Base-by-base conservation (phyloP, 108 stramenopile species). In the Skeletonema menzelii region DNA sequence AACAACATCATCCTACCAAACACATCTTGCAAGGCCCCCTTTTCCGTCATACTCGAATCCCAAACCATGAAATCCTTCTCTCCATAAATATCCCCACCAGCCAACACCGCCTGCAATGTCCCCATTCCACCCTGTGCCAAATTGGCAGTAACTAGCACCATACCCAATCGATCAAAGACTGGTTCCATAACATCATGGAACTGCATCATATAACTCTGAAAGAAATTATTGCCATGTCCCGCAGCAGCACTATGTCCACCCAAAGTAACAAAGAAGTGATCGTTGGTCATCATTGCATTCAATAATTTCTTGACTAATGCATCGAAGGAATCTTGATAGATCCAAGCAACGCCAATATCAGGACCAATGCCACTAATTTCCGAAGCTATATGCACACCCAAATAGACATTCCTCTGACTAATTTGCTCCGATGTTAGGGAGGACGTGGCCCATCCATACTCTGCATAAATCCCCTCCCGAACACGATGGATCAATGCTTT, bases 101-200 rank as follows among this genome's bases (percentile, higher is more conserved):
- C 83, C 27, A 84, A 35, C 2, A 75, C 62, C 13, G 78, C 53
- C 17, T 79, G 77, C 2, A 70, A 12, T 19, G 83, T 84, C 20
- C 79, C 83, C 67, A 84, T 70, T 0, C 83, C 79, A 24, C 77
- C 79, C 74, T 80, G 82, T 5, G 84, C 87, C 37, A 80, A 62
- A 64, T 85, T 85, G 20, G 84, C 65, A 32, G 63, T 76, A 27
- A 85, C 83, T 11, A 88, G 59, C 26, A 70, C 44, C 72, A 88
- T 75, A 17, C 85, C 85, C 32, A 88, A 59, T 1, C 69, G 71
- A 59, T 81, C 72, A 42, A 88, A 76, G 4, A 88, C 74, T 40
- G 85, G 85, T 69, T 86, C 87, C 85, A 88, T 86, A 15, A 86
- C 57, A 1, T 73, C 35, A 22, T 84, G 72, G 55, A 88, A 85